Base-by-base conservation (phyloP, 148 eudicot genomes). In the Camellia granthamiana region DNA sequence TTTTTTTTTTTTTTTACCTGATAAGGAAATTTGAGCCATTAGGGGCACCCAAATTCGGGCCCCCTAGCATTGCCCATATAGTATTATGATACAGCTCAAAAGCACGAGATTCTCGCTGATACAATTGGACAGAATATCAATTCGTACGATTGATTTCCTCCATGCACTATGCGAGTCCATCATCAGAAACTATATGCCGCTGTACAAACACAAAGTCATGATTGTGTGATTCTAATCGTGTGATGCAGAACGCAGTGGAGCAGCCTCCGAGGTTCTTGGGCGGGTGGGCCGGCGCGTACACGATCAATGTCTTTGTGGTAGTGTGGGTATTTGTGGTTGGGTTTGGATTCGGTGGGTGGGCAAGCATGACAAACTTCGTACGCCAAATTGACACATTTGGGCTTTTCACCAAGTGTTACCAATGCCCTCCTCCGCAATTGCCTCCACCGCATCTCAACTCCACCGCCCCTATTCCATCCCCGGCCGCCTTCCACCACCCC, bases 291-390 rank as follows among this genome's bases (percentile, higher is more conserved):
- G 98, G 98, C 4, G 72, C 98, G 12, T 94, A 82, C 78, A 88
- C 84, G 3, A 83, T 94, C 49, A 92, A 94, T 74, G 78, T 85
- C 52, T 90, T 90, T 70, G 84, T 93, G 52, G 95, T 91, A 4
- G 90, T 83, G 63, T 93, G 97, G 97, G 94, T 93, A 10, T 77
- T 93, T 23, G 82, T 93, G 3, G 97, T 93, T 62, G 97, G 97
- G 63, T 93, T 93, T 66, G 97, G 97, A 38, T 93, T 93, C 13
- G 97, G 97, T n/a, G 97, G 97, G 55, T 93, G 97, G 97, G 97
- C 98, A 7, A 94, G 98, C 82, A 86, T 92, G 92, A 80, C 86
- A 54, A 94, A 94, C 76, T 94, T 94, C 79, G 82, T 94, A 8
- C 94, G 85, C 83, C 98, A 94, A 72, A 94, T 94, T 58, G 96